These are phyloP conservation scores for Biancaea sappan DNA, from an alignment of 306 rosid genomes.

Conservation along the genomic window DNA sequence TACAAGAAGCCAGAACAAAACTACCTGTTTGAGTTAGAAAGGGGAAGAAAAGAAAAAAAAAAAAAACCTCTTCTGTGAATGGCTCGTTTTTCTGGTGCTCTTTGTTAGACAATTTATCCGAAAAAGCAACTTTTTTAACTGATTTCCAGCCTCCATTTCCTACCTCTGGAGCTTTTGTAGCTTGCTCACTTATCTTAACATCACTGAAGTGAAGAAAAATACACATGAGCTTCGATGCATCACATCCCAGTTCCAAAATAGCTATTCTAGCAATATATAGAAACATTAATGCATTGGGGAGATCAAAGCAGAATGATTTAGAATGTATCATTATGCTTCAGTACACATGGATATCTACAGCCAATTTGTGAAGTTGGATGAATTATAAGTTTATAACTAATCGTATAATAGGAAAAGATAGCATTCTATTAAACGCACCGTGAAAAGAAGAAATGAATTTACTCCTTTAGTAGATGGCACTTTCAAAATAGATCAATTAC, in stretches of 20 bases:
- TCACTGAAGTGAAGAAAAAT: conserved; percentile 52
- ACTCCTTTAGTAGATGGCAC: not conserved
- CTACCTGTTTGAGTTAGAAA: conserved; percentile 18
- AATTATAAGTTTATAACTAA: too few species aligned
- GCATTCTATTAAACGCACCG: not conserved
- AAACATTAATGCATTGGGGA: not conserved
- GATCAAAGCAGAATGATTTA: conserved; percentile 1
- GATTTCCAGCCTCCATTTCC: conserved; percentile 75
- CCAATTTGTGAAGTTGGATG: not conserved
- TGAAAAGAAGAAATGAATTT: not conserved
- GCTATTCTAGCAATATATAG: conserved; percentile 9
- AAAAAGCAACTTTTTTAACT: conserved; percentile 52
- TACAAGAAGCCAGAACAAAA: conserved; percentile 5
- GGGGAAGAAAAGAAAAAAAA: conserved; percentile 19
- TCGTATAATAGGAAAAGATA: not conserved
- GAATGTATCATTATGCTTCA: not conserved
- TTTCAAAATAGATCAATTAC: not conserved
- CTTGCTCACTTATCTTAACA: conserved; percentile 41
- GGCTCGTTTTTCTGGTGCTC: conserved; percentile 44
- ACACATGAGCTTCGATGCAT: conserved; percentile 10
- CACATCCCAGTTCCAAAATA: conserved; percentile 20
- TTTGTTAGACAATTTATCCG: conserved; percentile 43
- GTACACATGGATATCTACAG: not conserved
- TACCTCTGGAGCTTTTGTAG: conserved; percentile 45
- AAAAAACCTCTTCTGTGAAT: conserved; percentile 49